These are phyloP conservation scores for Blastobotrys malaysiensis DNA, from an alignment of 1,139 yeast species.

Conservation along the genomic window DNA sequence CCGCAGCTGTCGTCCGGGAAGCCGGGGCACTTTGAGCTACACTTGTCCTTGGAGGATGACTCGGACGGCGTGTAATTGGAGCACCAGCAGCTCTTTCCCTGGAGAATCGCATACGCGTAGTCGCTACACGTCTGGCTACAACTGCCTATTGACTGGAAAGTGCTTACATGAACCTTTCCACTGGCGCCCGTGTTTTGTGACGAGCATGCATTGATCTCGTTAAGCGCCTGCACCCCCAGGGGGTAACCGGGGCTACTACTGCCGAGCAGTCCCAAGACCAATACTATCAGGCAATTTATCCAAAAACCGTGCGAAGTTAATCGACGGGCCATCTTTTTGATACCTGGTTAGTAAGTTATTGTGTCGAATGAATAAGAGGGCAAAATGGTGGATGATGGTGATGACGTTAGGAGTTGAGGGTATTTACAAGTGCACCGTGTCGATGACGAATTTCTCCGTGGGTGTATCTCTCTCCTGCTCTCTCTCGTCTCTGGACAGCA, in stretches of 20 bases:
- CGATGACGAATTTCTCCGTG: neutral
- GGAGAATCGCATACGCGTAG: slow-evolving; percentile 54
- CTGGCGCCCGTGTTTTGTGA: slow-evolving; percentile 40
- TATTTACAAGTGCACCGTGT: neutral
- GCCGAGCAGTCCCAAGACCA: neutral
- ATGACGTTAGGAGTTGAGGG: neutral
- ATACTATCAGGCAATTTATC: neutral
- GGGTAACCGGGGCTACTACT: neutral
- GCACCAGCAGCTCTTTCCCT: slow-evolving; percentile 54
- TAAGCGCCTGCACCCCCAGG: slow-evolving; percentile 6
- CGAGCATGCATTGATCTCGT: slow-evolving; percentile 40
- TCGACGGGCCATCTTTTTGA: neutral
- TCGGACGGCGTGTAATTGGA: slow-evolving; percentile 47
- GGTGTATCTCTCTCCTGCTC: neutral
- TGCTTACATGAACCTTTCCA: slow-evolving; percentile 22
- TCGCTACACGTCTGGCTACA: slow-evolving; percentile 49
- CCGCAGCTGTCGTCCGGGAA: slow-evolving; percentile 45
- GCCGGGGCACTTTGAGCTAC: slow-evolving; percentile 52
- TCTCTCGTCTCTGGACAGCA: neutral
- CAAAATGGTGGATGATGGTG: neutral
- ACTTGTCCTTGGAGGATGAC: slow-evolving; percentile 34
- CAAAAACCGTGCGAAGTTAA: neutral
- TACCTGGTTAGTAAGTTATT: too few species aligned
- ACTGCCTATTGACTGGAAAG: slow-evolving; percentile 50
- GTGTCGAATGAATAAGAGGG: too few species aligned